These are phyloP conservation scores for Huntiella bhutanensis DNA, from an alignment of 2,329 filamentous ascomycete genomes.

Conservation along the genomic window DNA sequence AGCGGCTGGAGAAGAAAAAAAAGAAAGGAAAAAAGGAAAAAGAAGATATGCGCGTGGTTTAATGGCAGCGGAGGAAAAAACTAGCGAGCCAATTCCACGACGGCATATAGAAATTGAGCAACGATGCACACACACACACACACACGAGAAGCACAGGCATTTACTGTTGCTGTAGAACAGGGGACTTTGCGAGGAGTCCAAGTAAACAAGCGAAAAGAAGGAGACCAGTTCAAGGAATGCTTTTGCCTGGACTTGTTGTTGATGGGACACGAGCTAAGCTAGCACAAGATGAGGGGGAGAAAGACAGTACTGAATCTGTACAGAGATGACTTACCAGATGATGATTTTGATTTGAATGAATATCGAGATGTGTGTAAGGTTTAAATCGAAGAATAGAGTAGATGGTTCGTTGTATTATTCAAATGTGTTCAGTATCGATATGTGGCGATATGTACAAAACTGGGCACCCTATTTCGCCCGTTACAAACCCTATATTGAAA, in stretches of 20 bases:
- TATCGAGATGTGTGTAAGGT: no score
- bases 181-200: neutral
- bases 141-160: neutral
- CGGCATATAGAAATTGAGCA: neutral
- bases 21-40: neutral
- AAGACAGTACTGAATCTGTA: neutral
- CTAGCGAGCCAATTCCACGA: neutral
- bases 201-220: neutral
- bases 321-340: no score
- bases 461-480: no score
- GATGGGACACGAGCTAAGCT: neutral
- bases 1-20: neutral
- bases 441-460: no score
- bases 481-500: no score
- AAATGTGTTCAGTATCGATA: no score
- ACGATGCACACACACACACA: constrained; percentile 1
- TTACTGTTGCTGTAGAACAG: neutral
- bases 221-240: no score
- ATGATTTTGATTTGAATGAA: no score
- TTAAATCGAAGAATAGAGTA: no score
- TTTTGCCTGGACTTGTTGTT: neutral
- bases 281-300: neutral
- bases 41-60: neutral
- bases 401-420: no score
- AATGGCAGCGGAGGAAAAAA: constrained; percentile 1